Evolutionary conservation across 768 basidiomycete genomes (phyloP), one percentile per base, ranked within the genome.

Genomic region (Epithele typhae): DNA sequence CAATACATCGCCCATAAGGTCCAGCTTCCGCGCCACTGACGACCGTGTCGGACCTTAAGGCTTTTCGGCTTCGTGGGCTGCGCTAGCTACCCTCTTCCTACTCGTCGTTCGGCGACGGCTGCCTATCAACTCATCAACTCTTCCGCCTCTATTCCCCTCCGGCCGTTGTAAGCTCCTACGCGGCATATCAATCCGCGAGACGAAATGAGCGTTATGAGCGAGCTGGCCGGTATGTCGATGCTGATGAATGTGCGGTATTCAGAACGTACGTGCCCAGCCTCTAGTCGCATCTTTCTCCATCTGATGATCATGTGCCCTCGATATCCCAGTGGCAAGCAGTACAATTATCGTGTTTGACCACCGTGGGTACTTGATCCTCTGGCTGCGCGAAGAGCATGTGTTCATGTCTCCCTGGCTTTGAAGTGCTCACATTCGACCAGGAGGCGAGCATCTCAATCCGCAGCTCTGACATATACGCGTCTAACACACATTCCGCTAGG

Each of bases 311-410:
- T 45, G 42, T 30, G 14, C 27, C 27, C 14, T 17, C 24, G 46
- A 50, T 32, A 34, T 34, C 22, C 24, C 51, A 81, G 79, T 81
- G 57, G 71, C 74, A 4, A 73, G 76, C 6, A 74, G 71, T 37
- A 58, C 64, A 22, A 75, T 81, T 52, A 74, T 81, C 25, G 47
- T 79, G 22, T 78, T 66, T 47, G 79, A 81, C 54, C 76, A 80
- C 58, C 17, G 79, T 79, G 51, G 49, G 78, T 64, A 25, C 25
- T 47, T 37, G 8, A 14, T 30, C 7, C 12, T 27, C 15, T 4
- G 33, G 10, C 27, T 40, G 10, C 35, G 25, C 14, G 46, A n/a
- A 30, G 27, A 7, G 8, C 14, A 30, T 7, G 27, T 7, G 7
- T 22, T 27, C 21, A 38, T 15, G n/a, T 27, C 27, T 44, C 2